A percentile compares a stretch with the other conserved stretches of the same genome.
Conservation (phyloP, 257 asterid genomes). For the Capsicum rhomboideum region DNA sequence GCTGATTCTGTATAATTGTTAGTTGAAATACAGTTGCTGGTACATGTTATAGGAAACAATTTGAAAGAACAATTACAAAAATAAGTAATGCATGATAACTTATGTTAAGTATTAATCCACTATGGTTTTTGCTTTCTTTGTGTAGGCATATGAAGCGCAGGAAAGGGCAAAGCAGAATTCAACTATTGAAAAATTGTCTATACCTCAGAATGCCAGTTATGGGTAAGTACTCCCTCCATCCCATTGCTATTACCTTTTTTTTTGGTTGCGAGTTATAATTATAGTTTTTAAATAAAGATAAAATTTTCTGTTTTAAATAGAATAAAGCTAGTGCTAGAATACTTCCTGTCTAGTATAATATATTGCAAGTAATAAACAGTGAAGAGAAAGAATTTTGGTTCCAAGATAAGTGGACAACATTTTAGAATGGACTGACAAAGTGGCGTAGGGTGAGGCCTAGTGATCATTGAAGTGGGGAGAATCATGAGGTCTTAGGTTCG, state of each 20-base stretch:
- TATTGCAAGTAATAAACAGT: background rate
- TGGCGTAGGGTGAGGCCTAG: background rate
- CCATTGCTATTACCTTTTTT: background rate
- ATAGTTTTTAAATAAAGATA: background rate
- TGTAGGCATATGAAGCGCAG: slow-evolving; percentile 82
- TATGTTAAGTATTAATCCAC: background rate
- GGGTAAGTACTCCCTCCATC: slow-evolving; percentile 40
- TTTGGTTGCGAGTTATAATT: too few relatives aligned
- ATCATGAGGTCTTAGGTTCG: background rate
- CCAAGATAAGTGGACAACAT: background rate
- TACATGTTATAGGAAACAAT: background rate
- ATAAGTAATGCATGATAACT: background rate
- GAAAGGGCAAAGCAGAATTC: slow-evolving; percentile 66
- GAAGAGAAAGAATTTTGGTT: background rate
- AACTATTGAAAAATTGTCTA: slow-evolving; percentile 45
- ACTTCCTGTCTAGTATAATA: background rate
- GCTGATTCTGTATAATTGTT: background rate
- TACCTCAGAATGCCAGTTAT: slow-evolving; percentile 75
- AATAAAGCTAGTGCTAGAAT: background rate
- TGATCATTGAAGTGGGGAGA: background rate
- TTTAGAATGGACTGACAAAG: background rate
- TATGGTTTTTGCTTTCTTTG: slow-evolving; percentile 1
- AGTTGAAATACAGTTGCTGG: background rate
- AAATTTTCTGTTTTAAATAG: background rate
- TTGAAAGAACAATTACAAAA: background rate